These are phyloP conservation scores for Phytophthora hybrid DNA, from an alignment of 352 stramenopile genomes.

Conservation along the genomic window DNA sequence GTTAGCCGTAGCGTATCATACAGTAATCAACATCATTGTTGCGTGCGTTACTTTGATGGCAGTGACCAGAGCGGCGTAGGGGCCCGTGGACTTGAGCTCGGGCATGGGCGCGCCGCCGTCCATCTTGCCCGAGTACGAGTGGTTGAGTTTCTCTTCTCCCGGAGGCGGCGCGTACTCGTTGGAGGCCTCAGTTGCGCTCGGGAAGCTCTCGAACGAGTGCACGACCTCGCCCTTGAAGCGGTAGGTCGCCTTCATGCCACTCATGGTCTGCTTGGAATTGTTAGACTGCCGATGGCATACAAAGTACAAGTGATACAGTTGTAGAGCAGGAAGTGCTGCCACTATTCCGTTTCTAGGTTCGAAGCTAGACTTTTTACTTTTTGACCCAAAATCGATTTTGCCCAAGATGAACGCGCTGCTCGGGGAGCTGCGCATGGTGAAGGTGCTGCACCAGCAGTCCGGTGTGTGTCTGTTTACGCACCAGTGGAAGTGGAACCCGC, in stretches of 20 bases:
- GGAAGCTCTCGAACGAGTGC: constrained; percentile 78
- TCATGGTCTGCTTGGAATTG: constrained; percentile 46
- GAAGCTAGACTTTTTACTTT: background rate
- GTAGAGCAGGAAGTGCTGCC: background rate
- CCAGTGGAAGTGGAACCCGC: constrained; percentile 84
- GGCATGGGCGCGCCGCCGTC: constrained; percentile 71
- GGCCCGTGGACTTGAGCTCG: constrained; percentile 67
- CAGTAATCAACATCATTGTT: too few relatives aligned
- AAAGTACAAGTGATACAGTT: background rate
- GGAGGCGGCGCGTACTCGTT: constrained; percentile 65
- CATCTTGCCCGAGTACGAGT: constrained; percentile 76
- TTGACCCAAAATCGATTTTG: background rate
- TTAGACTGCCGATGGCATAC: background rate
- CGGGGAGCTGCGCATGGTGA: constrained; percentile 71
- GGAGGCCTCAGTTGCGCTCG: constrained; percentile 57
- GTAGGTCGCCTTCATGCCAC: constrained; percentile 68
- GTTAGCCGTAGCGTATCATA: background rate
- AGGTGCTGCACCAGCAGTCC: constrained; percentile 73
- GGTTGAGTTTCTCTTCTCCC: constrained; percentile 59
- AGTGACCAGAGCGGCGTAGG: constrained; percentile 76
- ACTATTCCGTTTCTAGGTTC: background rate
- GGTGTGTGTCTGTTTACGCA: constrained; percentile 81
- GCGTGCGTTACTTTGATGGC: constrained; percentile 66
- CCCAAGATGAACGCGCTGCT: constrained; percentile 45
- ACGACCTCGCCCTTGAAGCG: constrained; percentile 73